A percentile compares a stretch with the other conserved stretches of the same genome.
Evolutionary conservation across 257 asterid genomes (phyloP).

Genomic region (Solanum pennellii): DNA sequence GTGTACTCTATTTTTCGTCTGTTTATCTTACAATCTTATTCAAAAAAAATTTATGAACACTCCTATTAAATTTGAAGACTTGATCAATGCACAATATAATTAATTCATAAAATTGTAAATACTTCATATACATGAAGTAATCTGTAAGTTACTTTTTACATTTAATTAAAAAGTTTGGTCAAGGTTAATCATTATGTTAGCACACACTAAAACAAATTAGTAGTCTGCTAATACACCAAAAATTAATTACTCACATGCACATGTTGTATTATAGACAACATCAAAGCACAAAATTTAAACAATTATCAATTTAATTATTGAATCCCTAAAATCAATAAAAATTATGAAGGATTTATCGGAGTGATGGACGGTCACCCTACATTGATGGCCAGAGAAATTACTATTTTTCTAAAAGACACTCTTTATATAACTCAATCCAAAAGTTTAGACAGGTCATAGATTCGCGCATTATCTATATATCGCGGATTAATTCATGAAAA

Average conservation of each 20-base stretch:
- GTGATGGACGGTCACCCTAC: neutral
- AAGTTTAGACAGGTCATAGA: neutral
- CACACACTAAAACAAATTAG: neutral
- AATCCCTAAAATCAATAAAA: neutral
- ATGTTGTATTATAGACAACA: neutral
- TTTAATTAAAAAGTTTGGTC: neutral
- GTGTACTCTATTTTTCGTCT: too few relatives aligned
- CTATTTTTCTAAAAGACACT: neutral
- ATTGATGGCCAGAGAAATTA: neutral
- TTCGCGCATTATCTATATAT: neutral
- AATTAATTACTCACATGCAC: neutral
- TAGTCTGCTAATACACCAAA: neutral
- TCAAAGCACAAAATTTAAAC: neutral
- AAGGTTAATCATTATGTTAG: neutral
- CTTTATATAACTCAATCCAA: neutral
- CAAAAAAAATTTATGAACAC: neutral
- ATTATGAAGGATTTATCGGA: neutral
- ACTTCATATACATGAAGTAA: neutral
- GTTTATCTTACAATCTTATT: neutral
- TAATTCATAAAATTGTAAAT: neutral
- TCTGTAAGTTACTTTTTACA: neutral
- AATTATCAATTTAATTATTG: neutral
- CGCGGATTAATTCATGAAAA: neutral
- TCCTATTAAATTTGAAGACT: neutral
- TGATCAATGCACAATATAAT: neutral